phyloP scores from a whole-genome alignment of 2,329 filamentous ascomycete species.

The Xylaria sp. region DNA sequence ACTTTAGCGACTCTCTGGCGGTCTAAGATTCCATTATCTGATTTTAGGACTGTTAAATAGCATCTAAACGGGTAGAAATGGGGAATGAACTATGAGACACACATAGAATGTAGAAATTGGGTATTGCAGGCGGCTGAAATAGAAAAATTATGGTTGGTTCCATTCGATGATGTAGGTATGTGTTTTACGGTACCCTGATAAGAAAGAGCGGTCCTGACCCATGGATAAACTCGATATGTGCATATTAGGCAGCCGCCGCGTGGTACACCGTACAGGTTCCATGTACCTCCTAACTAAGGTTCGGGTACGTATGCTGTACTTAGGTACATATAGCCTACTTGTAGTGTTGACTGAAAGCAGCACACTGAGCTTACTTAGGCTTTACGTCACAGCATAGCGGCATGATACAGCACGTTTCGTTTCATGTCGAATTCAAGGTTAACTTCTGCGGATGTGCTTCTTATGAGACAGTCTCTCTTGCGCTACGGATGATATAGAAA shows the following conservation, averaged over 20 bases:
- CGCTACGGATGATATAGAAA: background rate
- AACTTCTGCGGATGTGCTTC: background rate
- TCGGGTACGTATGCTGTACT: background rate
- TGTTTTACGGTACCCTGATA: too few species aligned
- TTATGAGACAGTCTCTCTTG: background rate
- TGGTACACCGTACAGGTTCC: background rate
- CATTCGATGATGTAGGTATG: too few species aligned
- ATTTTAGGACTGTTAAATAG: background rate
- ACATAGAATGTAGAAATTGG: too few species aligned
- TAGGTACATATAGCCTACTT: background rate
- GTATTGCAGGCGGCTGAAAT: too few species aligned
- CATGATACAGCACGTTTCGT: conserved; percentile 1
- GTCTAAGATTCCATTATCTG: background rate
- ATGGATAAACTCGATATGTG: background rate
- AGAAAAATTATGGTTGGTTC: too few species aligned
- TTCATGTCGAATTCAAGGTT: background rate
- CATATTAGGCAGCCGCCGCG: background rate
- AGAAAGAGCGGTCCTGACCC: background rate
- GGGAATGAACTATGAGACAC: too few species aligned
- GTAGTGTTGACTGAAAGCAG: background rate
- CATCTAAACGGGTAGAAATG: too few species aligned
- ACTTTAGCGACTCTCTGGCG: background rate
- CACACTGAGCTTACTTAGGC: background rate
- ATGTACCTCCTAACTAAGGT: too few species aligned
- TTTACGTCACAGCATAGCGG: conserved; percentile 29